Base-by-base conservation (phyloP, 176 grass and related monocot genomes). In the Zoysia pacifica region DNA sequence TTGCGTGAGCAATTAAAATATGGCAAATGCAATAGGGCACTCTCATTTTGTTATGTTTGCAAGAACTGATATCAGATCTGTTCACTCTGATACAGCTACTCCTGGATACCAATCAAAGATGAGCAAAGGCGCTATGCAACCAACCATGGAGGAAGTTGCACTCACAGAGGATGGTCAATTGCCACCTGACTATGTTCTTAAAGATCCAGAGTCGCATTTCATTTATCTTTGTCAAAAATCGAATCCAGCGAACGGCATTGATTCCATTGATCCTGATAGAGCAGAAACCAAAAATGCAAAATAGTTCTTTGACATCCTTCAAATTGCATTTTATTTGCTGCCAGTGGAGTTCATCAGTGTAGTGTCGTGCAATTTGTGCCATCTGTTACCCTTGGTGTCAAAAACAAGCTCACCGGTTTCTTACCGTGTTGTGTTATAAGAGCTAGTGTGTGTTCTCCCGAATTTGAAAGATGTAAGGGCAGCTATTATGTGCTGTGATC, bases 161-260 rank as follows among this genome's bases (percentile, higher is more conserved):
- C 75, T 94, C 15, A 93, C 92, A 47, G 83, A 76, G 48, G 80
- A 89, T 42, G 85, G 87, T 47, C 85, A 88, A 20, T 73, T 97
- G 15, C 90, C 95, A 48, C 65, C 74, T 77, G 87, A 75, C 76
- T 94, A 85, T 85, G 90, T 94, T 83, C 85, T 92, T 47, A 85
- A 93, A 90, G 92, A 97, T 69, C 90, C 87, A 56, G 95, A 97
- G 44, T 93, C 95, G 0, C 86, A 93, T 84, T 97, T 90, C 74
- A 81, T 94, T 81, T 97, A 94, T 69, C 39, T 94, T 59, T 91
- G 95, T 82, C 59, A 89, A 42, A 97, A 89, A 78, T 81, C 86
- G 51, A 19, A 72, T 44, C 69, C 59, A 51, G 76, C 36, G 36
- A 43, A 70, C 36, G 74, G 44, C 47, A 36, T 13, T 46, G 55